These are phyloP conservation scores for Pleurotus cornucopiae DNA, from an alignment of 768 basidiomycete genomes.

Conservation along the genomic window DNA sequence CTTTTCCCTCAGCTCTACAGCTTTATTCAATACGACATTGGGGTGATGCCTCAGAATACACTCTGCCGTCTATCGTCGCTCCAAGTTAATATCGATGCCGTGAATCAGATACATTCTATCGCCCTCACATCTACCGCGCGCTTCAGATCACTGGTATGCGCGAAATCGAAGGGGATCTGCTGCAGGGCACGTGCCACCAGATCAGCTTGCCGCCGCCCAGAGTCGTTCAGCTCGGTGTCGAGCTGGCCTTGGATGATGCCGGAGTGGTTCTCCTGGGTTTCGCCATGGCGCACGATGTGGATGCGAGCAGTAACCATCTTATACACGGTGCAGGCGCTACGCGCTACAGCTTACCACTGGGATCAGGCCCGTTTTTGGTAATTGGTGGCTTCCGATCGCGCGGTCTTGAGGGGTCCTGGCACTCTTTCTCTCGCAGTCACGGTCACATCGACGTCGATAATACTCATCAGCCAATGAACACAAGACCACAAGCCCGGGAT, in stretches of 20 bases:
- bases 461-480: too few relatives aligned
- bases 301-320: conserved; percentile 36
- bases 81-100: neutral
- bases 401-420: too few relatives aligned
- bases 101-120: neutral
- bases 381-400: too few relatives aligned
- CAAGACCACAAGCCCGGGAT: too few relatives aligned
- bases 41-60: conserved; percentile 55
- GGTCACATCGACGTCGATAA: too few relatives aligned
- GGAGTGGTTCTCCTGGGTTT: conserved; percentile 65
- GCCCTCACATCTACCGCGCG: conserved; percentile 59
- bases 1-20: conserved; percentile 57
- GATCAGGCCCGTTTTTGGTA: too few relatives aligned
- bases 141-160: conserved; percentile 68
- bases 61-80: conserved; percentile 54
- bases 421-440: too few relatives aligned
- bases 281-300: conserved; percentile 74
- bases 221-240: conserved; percentile 62
- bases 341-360: too few relatives aligned
- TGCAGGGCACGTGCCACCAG: conserved; percentile 52
- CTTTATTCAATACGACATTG: conserved; percentile 34
- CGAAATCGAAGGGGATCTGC: conserved; percentile 49
- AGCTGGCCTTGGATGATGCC: conserved; percentile 73
- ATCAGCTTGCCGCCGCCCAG: conserved; percentile 56
- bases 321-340: too few relatives aligned